Conservation (phyloP, 129 eudicot species). For the Mikania micrantha region DNA sequence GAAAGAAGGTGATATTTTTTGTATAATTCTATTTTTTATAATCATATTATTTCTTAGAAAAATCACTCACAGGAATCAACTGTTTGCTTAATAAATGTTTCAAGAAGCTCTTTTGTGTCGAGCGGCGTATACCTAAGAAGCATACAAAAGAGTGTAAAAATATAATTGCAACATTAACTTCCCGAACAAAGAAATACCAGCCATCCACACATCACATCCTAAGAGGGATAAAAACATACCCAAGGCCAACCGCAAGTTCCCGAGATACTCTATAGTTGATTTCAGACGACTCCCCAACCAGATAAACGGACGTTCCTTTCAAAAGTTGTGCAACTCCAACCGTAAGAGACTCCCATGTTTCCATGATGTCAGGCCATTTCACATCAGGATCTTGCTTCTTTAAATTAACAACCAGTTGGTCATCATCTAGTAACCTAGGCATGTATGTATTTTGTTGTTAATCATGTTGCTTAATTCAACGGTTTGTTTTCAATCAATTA, state of each 20-base stretch:
- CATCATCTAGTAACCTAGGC: constrained; percentile 82
- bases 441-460: not conserved
- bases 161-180: not conserved
- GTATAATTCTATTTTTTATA: not conserved
- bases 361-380: constrained; percentile 92
- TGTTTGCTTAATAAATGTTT: constrained; percentile 56
- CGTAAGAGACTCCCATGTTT: constrained; percentile 89
- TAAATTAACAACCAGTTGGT: constrained; percentile 66
- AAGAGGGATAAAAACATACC: constrained; percentile 37
- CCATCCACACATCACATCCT: not conserved
- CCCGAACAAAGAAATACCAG: not conserved
- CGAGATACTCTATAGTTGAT: constrained; percentile 75
- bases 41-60: not conserved
- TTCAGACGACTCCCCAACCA: constrained; percentile 93
- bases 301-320: constrained; percentile 72
- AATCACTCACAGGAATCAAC: constrained; percentile 78
- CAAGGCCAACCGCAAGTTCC: constrained; percentile 90
- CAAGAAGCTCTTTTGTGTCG: constrained; percentile 72
- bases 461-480: not conserved
- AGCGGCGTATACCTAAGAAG: constrained; percentile 77
- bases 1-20: not conserved
- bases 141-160: constrained; percentile 5
- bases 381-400: constrained; percentile 87
- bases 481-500: too few species aligned
- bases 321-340: constrained; percentile 70